Percentiles rank a stretch among this genome's conserved stretches.
Conservation (phyloP, 805 yeast genomes). For the Candida palmyrensis region DNA sequence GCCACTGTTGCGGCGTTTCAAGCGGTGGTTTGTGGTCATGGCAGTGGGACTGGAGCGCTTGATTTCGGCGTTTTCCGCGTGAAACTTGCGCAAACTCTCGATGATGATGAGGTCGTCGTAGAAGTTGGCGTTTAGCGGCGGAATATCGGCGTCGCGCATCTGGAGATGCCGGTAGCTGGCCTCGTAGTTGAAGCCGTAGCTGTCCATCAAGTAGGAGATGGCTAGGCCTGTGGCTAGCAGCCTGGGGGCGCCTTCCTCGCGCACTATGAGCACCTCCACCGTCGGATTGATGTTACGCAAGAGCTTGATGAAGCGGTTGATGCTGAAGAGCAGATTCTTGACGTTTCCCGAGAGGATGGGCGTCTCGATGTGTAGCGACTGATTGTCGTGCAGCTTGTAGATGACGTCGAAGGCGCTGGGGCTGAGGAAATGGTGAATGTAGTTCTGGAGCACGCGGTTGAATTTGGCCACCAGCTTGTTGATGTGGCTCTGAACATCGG, state of each 20-base stretch:
- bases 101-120: conserved; percentile 36
- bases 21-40: conserved; percentile 21
- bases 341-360: conserved; percentile 37
- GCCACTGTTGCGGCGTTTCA: conserved; percentile 19
- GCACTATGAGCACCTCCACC: conserved; percentile 27
- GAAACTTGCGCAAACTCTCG: conserved; percentile 35
- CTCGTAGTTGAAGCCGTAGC: conserved; percentile 28
- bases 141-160: conserved; percentile 12
- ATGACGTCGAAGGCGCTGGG: conserved; percentile 24
- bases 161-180: conserved; percentile 22
- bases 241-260: conserved; percentile 22
- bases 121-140: conserved; percentile 24
- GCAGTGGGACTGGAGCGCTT: conserved; percentile 22
- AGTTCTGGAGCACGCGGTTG: conserved; percentile 33
- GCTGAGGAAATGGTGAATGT: conserved; percentile 29
- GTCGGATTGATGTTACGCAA: conserved; percentile 26
- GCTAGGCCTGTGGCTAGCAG: conserved; percentile 26
- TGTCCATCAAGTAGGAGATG: conserved; percentile 36
- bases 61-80: conserved; percentile 25
- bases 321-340: conserved; percentile 30
- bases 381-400: conserved; percentile 23
- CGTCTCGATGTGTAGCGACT: conserved; percentile 18
- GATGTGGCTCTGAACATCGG: conserved; percentile 15
- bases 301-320: conserved; percentile 30
- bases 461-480: conserved; percentile 22